Percentiles rank a stretch among this genome's conserved stretches.
Evolutionary conservation across 1,284 basidiomycete species (phyloP).

Genomic region (Cryptococcus sp.): DNA sequence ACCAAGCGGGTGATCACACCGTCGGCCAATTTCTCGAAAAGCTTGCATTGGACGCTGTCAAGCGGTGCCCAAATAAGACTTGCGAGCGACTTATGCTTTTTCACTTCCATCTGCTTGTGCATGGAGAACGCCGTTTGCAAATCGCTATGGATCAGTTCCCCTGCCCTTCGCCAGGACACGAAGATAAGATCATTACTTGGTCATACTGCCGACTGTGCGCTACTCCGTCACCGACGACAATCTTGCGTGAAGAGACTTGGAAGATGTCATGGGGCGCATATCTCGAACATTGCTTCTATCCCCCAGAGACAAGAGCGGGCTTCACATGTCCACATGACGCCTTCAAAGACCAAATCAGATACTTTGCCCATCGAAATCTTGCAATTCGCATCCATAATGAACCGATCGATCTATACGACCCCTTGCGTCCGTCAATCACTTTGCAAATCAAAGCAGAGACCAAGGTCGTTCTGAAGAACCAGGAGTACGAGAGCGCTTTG

Average conservation of each 20-base stretch:
- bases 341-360: constrained; percentile 89
- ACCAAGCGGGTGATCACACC: constrained; percentile 88
- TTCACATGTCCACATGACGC: constrained; percentile 88
- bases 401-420: constrained; percentile 76
- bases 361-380: constrained; percentile 68
- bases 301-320: constrained; percentile 70
- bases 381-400: constrained; percentile 91
- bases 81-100: constrained; percentile 79
- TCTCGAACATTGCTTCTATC: constrained; percentile 62
- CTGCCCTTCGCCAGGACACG: constrained; percentile 54
- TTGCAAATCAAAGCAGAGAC: constrained; percentile 82
- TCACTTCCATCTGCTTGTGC: constrained; percentile 86
- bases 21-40: constrained; percentile 85
- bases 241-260: constrained; percentile 89
- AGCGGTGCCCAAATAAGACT: constrained; percentile 71
- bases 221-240: constrained; percentile 80
- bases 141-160: constrained; percentile 78
- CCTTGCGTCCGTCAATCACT: constrained; percentile 84
- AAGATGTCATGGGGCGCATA: constrained; percentile 55
- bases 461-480: constrained; percentile 83
- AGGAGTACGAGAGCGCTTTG: constrained; percentile 77
- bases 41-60: constrained; percentile 69
- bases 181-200: constrained; percentile 85
- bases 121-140: constrained; percentile 79
- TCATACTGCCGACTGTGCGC: constrained; percentile 83